Evolutionary conservation across 2,329 filamentous ascomycete species (phyloP), one percentile per base, ranked within the genome.

Genomic region (Fonsecaea monophora): DNA sequence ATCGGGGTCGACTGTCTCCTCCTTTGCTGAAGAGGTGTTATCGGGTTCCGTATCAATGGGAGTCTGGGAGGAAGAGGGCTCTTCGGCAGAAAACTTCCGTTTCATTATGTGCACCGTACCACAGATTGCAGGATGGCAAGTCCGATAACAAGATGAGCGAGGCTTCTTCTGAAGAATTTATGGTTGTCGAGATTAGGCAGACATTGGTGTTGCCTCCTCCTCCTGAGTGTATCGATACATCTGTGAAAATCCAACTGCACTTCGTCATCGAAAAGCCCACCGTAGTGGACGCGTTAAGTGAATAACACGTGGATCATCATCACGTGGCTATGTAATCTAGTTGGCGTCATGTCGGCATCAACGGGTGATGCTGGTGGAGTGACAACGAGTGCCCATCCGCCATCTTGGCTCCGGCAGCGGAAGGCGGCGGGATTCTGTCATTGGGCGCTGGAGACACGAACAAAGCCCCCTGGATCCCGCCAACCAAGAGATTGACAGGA

Each of bases 1-100:
- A 61, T 73, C 71, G 2, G 68, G 42, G 62, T 69, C 64, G 25
- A 73, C 58, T 13, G 54, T 55, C 58, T 68, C 62, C 4, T 61
- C 59, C 42, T 37, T 30, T 48, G 50, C 12, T 21, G 34, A n/a
- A 15, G 57, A 25, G n/a, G 13, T 21, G 25, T 37, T 12, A 15
- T 56, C 7, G 30, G 38, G 3, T 32, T 42, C 21, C 21, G 34
- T 30, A 18, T 32, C 30, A 3, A 32, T 37, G 13, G 37, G 50
- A 34, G 21, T n/a, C 25, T 32, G 50, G 53, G 53, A 55, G n/a
- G 53, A 35, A 25, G 8, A 12, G 5, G 21, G 50, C 10, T 32
- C 50, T 32, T 60, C 45, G 32, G 37, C 15, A 8, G 32, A 37
- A 15, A 57, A 38, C 38, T 53, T 50, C 8, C 58, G 30, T 18